Percentiles rank a stretch among this genome's conserved stretches.
Conservation (phyloP, 148 eudicot genomes). For the Cornus kousa region DNA sequence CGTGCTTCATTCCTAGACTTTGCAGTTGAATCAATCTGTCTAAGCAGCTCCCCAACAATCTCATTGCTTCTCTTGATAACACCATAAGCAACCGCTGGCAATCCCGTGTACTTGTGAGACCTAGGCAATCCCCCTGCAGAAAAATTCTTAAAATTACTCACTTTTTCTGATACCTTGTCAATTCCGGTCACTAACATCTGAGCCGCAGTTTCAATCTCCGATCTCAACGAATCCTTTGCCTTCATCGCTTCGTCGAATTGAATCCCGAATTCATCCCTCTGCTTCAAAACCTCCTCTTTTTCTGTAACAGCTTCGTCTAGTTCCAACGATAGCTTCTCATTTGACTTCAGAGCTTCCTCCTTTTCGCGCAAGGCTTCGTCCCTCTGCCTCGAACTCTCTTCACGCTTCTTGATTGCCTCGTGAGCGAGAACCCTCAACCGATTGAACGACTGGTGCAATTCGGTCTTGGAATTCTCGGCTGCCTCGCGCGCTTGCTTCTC, state of each 20-base stretch:
- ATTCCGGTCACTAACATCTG: slow-evolving; percentile 86
- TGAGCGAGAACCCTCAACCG: slow-evolving; percentile 76
- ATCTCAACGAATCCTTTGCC: slow-evolving; percentile 55
- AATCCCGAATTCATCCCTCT: slow-evolving; percentile 44
- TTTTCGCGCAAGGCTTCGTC: slow-evolving; percentile 46
- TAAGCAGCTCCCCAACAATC: slow-evolving; percentile 84
- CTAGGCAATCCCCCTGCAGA: slow-evolving; percentile 66
- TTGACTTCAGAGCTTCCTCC: slow-evolving; percentile 41
- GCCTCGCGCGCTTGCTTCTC: slow-evolving; percentile 60
- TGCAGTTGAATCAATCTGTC: slow-evolving; percentile 49
- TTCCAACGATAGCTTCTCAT: slow-evolving; percentile 55
- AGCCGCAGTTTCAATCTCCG: slow-evolving; percentile 73
- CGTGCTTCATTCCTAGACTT: slow-evolving; percentile 79
- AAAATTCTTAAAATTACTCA: slow-evolving; percentile 63
- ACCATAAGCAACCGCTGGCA: slow-evolving; percentile 90
- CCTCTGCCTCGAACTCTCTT: slow-evolving; percentile 30
- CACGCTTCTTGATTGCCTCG: slow-evolving; percentile 88
- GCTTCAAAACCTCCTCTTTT: slow-evolving; percentile 39
- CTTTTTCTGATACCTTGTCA: slow-evolving; percentile 82
- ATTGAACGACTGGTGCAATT: slow-evolving; percentile 56
- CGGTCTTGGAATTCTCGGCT: slow-evolving; percentile 65
- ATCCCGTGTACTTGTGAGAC: slow-evolving; percentile 84
- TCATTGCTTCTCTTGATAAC: slow-evolving; percentile 91
- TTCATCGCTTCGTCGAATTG: slow-evolving; percentile 59
- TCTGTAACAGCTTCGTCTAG: slow-evolving; percentile 36